These are phyloP conservation scores for Aphanomyces stellatus DNA, from an alignment of 352 stramenopile genomes.

Conservation along the genomic window DNA sequence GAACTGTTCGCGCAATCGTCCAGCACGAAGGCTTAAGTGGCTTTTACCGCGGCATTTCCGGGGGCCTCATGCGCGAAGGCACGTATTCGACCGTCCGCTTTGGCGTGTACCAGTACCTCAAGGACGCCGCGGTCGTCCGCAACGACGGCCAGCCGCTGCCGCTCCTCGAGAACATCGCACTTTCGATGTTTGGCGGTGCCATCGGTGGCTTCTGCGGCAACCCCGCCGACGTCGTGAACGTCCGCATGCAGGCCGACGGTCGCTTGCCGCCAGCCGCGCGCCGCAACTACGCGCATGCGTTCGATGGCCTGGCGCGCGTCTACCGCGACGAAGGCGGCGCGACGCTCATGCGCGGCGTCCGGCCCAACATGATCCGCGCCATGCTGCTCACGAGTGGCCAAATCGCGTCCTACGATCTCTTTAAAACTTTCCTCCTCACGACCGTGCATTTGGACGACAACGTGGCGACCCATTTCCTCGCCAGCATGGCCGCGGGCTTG, in stretches of 20 bases:
- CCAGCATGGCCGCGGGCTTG: constrained; percentile 69
- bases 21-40: constrained; percentile 52
- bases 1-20: constrained; percentile 45
- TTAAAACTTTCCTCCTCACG: constrained; percentile 47
- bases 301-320: constrained; percentile 60
- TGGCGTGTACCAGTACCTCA: constrained; percentile 75
- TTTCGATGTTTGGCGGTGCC: constrained; percentile 61
- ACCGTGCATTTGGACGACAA: constrained; percentile 50
- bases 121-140: constrained; percentile 55
- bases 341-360: constrained; percentile 58
- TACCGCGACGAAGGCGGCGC: constrained; percentile 51
- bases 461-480: constrained; percentile 56
- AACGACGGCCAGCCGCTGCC: constrained; percentile 60
- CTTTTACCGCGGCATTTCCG: constrained; percentile 74
- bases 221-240: constrained; percentile 75
- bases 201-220: constrained; percentile 62
- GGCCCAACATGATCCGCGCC: constrained; percentile 75
- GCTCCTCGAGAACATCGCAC: constrained; percentile 53
- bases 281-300: constrained; percentile 74
- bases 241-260: constrained; percentile 76
- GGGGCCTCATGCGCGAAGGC: constrained; percentile 66
- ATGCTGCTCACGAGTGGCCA: constrained; percentile 78
- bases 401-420: constrained; percentile 74
- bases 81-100: constrained; percentile 82
- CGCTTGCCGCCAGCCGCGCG: constrained; percentile 46